phyloP scores from a whole-genome alignment of 257 asterid species.

The Jacaranda copaia region DNA sequence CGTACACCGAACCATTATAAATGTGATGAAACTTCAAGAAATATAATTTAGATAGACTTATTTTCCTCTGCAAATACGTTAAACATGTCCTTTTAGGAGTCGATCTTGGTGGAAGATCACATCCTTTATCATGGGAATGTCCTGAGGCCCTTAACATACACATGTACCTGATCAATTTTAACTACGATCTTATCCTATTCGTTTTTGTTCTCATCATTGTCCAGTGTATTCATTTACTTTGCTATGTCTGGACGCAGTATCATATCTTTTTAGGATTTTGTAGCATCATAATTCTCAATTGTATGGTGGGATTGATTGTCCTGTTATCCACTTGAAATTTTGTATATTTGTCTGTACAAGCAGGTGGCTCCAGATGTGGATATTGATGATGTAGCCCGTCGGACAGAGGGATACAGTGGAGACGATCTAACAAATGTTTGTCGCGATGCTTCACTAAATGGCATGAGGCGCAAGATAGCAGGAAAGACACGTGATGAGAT shows the following conservation, averaged over 20 bases:
- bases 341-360: background rate
- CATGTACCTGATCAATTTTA: background rate
- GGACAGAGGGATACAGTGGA: slow-evolving; percentile 97
- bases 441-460: slow-evolving; percentile 91
- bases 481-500: slow-evolving; percentile 94
- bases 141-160: background rate
- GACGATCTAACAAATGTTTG: slow-evolving; percentile 96
- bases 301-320: background rate
- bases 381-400: slow-evolving; percentile 89
- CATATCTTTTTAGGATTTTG: background rate
- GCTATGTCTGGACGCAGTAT: background rate
- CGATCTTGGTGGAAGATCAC: background rate
- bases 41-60: background rate
- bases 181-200: background rate
- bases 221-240: background rate
- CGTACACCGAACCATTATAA: background rate
- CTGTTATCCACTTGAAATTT: slow-evolving; percentile 1
- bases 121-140: background rate
- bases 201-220: background rate
- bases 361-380: slow-evolving; percentile 97
- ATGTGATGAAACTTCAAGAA: background rate
- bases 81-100: background rate
- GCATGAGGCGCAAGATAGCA: slow-evolving; percentile 92
- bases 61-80: background rate
- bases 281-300: background rate